Conservation (phyloP, 2,329 filamentous ascomycete genomes). For the Amylocarpus encephaloides region DNA sequence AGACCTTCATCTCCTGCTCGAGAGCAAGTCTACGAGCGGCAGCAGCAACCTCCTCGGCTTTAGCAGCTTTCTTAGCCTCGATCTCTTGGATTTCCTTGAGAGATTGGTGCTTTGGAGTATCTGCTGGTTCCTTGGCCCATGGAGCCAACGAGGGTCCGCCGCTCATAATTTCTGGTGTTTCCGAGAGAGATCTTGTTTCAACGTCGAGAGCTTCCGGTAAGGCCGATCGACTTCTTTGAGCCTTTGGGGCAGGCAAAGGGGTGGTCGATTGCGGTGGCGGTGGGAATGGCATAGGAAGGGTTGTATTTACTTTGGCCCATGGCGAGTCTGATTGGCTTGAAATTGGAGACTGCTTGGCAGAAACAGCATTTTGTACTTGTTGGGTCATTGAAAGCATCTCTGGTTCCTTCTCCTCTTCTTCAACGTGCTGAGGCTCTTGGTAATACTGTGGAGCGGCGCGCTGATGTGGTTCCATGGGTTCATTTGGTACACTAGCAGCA, state of each 20-base stretch:
- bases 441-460: slow-evolving; percentile 13
- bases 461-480: slow-evolving; percentile 24
- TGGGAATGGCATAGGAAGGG: slow-evolving; percentile 70
- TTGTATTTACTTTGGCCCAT: slow-evolving; percentile 54
- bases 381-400: slow-evolving; percentile 68
- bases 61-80: slow-evolving; percentile 86
- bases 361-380: slow-evolving; percentile 72
- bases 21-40: slow-evolving; percentile 70
- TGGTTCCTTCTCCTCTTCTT: slow-evolving; percentile 30
- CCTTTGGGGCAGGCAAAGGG: slow-evolving; percentile 80
- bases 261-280: slow-evolving; percentile 65
- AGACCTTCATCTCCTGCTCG: slow-evolving; percentile 63
- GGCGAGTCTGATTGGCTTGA: slow-evolving; percentile 40
- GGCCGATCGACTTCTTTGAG: slow-evolving; percentile 77
- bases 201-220: slow-evolving; percentile 66
- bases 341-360: slow-evolving; percentile 50
- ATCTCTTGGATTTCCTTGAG: slow-evolving; percentile 95
- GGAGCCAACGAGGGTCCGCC: slow-evolving; percentile 71
- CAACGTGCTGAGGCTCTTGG: slow-evolving; percentile 15
- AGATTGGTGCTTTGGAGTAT: slow-evolving; percentile 75
- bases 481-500: slow-evolving; percentile 30
- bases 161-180: slow-evolving; percentile 59
- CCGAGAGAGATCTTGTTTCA: slow-evolving; percentile 66
- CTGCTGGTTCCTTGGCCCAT: slow-evolving; percentile 84
- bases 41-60: slow-evolving; percentile 74